A percentile compares a stretch with the other conserved stretches of the same genome.
Conservation (phyloP, 352 stramenopile genomes). For the Pythium rhizo-oryzae region DNA sequence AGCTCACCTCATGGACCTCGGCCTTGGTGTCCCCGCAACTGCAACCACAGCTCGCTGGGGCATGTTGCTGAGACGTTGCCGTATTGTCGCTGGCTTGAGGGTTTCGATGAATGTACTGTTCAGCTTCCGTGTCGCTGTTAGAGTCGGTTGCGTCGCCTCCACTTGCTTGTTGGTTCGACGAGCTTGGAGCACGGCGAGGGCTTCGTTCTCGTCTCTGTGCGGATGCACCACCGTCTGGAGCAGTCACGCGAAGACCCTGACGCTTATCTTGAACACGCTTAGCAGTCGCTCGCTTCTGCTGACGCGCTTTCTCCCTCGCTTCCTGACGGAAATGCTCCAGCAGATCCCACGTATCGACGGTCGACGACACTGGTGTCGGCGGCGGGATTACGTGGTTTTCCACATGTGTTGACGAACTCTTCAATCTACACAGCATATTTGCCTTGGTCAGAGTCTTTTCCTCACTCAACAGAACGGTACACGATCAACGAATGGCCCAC, state of each 20-base stretch:
- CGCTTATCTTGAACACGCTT: background rate
- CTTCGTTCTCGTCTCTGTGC: background rate
- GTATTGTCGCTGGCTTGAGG: background rate
- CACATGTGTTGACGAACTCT: conserved; percentile 11
- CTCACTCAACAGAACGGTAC: background rate
- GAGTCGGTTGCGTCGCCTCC: conserved; percentile 9
- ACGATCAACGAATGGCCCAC: background rate
- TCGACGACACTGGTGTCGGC: background rate
- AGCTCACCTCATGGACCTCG: conserved; percentile 29
- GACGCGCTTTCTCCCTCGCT: conserved; percentile 5
- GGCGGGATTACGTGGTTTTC: conserved; percentile 27
- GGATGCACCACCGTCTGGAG: background rate
- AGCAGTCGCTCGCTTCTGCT: conserved; percentile 10
- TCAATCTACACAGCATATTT: conserved; percentile 4
- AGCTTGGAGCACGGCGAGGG: background rate
- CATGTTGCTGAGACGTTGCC: background rate
- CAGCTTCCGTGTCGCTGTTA: conserved; percentile 6
- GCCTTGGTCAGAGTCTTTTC: background rate
- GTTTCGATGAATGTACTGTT: background rate
- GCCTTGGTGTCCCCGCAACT: conserved; percentile 20
- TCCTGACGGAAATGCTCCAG: conserved; percentile 20
- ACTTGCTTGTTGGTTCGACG: conserved; percentile 6
- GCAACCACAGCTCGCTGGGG: conserved; percentile 3
- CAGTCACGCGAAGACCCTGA: background rate
- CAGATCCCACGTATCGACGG: conserved; percentile 22